Percentiles rank a stretch among this genome's conserved stretches.
These are phyloP conservation scores for Gossypium australe DNA, from an alignment of 345 rosid species.

Conservation along the genomic window DNA sequence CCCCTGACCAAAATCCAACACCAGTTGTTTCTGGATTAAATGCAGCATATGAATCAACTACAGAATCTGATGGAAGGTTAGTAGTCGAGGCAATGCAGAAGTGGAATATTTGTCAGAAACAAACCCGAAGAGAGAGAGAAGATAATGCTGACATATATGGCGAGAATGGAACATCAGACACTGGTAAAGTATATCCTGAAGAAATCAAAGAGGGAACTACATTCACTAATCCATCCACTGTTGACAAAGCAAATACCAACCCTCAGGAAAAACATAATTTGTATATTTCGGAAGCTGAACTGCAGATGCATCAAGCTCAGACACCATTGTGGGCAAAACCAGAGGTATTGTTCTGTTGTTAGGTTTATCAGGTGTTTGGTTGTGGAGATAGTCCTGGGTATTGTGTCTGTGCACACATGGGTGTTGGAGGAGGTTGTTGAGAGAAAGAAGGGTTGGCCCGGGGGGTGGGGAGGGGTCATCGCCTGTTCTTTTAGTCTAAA, in stretches of 20 bases:
- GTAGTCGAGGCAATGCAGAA: conserved; percentile 67
- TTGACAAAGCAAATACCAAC: conserved; percentile 26
- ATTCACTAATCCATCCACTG: conserved; percentile 27
- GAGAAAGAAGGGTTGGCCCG: background rate
- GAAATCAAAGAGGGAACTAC: conserved; percentile 36
- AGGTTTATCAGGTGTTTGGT: conserved; percentile 5
- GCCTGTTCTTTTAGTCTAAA: background rate
- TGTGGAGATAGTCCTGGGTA: background rate
- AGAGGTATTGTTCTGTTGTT: conserved; percentile 39
- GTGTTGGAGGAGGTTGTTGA: background rate
- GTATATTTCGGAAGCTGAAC: conserved; percentile 81
- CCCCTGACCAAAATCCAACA: conserved; percentile 33
- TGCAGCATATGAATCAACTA: conserved; percentile 38
- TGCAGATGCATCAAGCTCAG: conserved; percentile 53
- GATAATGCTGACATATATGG: conserved; percentile 80
- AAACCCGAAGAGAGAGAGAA: conserved; percentile 60
- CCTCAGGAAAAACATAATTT: conserved; percentile 55
- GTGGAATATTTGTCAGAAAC: conserved; percentile 82
- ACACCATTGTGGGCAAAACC: conserved; percentile 64
- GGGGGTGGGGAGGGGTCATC: background rate
- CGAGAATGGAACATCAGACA: conserved; percentile 54
- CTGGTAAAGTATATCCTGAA: conserved; percentile 74
- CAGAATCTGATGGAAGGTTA: conserved; percentile 63
- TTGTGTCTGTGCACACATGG: background rate
- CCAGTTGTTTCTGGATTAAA: conserved; percentile 29